Conservation (phyloP, 768 basidiomycete species). For the Lactifluus piperatus region DNA sequence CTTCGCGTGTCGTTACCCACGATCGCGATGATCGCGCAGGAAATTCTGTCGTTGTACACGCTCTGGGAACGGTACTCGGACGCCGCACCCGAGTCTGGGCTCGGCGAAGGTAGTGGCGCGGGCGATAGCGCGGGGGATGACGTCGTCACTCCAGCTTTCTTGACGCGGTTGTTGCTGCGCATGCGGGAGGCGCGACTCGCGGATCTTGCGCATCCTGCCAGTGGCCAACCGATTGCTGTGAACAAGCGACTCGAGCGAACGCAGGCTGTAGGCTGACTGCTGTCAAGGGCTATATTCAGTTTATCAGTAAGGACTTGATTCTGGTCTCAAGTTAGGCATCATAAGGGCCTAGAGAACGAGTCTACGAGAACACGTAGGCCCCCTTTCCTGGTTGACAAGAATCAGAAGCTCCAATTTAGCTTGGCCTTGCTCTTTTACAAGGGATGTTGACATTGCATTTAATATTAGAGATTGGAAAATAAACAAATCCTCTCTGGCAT, state of each 20-base stretch:
- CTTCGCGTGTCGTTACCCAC: conserved; percentile 80
- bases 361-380: too few relatives aligned
- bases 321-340: too few relatives aligned
- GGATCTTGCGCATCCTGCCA: conserved; percentile 44
- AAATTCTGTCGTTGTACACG: conserved; percentile 83
- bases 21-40: conserved; percentile 79
- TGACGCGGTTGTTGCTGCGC: conserved; percentile 46
- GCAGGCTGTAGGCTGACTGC: conserved; percentile 46
- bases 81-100: conserved; percentile 32
- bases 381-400: too few relatives aligned
- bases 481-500: too few relatives aligned
- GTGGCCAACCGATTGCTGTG: conserved; percentile 44
- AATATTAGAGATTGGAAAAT: too few relatives aligned
- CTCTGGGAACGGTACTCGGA: conserved; percentile 83
- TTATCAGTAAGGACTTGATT: too few relatives aligned
- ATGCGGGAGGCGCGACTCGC: conserved; percentile 61
- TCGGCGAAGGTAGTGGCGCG: conserved; percentile 11
- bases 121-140: conserved; percentile 20
- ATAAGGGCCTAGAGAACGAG: too few relatives aligned
- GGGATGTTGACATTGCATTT: too few relatives aligned
- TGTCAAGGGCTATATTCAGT: too few relatives aligned
- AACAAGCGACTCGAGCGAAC: conserved; percentile 71
- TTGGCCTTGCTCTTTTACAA: too few relatives aligned
- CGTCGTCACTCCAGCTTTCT: conserved; percentile 47
- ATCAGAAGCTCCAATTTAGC: too few relatives aligned